A percentile compares a stretch with the other conserved stretches of the same genome.
Evolutionary conservation across 1,139 yeast species (phyloP).

Genomic region (Hemisphaericaspora xylanilytica): DNA sequence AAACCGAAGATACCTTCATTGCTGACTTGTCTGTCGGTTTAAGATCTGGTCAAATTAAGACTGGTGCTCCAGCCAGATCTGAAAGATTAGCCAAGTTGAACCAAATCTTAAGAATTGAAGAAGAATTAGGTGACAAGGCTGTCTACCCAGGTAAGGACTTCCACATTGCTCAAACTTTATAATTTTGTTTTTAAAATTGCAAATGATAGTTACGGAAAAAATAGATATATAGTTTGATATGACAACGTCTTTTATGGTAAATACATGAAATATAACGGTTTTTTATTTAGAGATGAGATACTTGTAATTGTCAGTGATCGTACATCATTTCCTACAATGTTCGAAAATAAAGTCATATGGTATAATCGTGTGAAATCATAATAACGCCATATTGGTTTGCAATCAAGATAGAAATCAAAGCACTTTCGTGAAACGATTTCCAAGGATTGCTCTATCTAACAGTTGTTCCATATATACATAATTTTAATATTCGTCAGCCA

Average conservation of each 20-base stretch:
- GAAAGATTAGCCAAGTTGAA: slow-evolving; percentile 97
- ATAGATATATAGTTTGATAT: neutral
- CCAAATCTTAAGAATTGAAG: slow-evolving; percentile 97
- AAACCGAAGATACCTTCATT: slow-evolving; percentile 96
- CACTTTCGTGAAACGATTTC: no score
- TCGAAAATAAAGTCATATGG: no score
- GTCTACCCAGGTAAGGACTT: slow-evolving; percentile 89
- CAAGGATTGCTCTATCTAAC: no score
- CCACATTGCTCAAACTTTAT: slow-evolving; percentile 49
- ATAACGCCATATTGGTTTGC: no score
- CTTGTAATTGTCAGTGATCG: no score
- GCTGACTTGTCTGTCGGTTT: slow-evolving; percentile 96
- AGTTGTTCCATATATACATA: no score
- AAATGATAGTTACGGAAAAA: no score
- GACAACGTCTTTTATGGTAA: slow-evolving; percentile 1
- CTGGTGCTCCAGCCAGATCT: slow-evolving; percentile 99
- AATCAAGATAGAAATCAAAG: no score
- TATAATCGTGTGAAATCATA: no score
- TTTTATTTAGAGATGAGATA: no score
- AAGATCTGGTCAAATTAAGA: slow-evolving; percentile 96
- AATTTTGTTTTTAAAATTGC: no score
- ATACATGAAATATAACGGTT: neutral
- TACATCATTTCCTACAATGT: no score
- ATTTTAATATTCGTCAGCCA: slow-evolving; percentile 10
- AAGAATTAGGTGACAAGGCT: slow-evolving; percentile 94